Base-by-base conservation (phyloP, 2,329 filamentous ascomycete genomes). In the Fusarium sp. region DNA sequence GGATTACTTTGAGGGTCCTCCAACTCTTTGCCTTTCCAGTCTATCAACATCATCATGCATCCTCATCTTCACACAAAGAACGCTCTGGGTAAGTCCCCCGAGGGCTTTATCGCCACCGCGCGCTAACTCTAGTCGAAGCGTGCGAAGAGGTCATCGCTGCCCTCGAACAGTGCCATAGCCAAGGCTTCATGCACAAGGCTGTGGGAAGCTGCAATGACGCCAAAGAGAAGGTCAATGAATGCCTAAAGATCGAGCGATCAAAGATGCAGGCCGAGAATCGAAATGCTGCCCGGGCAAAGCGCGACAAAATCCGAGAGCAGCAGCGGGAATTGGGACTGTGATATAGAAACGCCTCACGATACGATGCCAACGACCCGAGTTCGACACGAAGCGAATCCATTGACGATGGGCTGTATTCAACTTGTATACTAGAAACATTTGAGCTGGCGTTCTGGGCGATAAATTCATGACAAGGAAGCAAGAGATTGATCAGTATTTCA, bases 21-120 rank as follows among this genome's bases (percentile, higher is more conserved):
- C 49, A 60, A 51, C 57, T 57, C 60, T 60, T 41, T 70, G 71
- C 60, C 60, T 60, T 41, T 70, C 72, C 58, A 64, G 49, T 47
- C 52, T 41, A 48, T 45, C 41, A 44, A 49, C 28, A 52, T 66
- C 82, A 90, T 78, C 49, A 99, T 99, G 96, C 96, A 99, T 94
- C 97, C 96, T 62, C 96, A 98, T 85, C 87, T 99, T 6, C 95
- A 98, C 81, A 98, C 94, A 35, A 94, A 96, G 82, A 92, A 98
- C 81, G 97, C 97, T 78, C 87, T 90, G 77, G 95, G 96, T 98
- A 89, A 49, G 80, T 7, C 9, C 12, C 12, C 17, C 5, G 24
- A 45, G 14, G 13, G 14, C 7, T 36, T 14, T 13, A 28, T n/a
- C 5, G 13, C 28, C 33, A 28, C n/a, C 14, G 6, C 6, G 7